Conservation (phyloP, 495 filamentous ascomycete genomes). For the Neurospora terricola region DNA sequence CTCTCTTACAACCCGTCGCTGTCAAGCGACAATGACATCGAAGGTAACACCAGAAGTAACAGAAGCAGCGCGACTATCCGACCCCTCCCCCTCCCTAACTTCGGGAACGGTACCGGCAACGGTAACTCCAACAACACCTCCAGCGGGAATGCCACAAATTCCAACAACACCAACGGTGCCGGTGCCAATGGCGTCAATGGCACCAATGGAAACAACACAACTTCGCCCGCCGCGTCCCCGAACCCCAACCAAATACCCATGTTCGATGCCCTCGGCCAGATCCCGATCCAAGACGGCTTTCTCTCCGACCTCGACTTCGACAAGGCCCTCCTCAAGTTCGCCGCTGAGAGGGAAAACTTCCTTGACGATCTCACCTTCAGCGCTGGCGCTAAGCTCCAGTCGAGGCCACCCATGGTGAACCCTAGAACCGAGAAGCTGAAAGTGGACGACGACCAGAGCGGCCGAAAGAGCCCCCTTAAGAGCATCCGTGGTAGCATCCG, state of each 20-base stretch:
- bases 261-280: slow-evolving; percentile 7
- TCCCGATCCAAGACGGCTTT: slow-evolving; percentile 17
- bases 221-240: slow-evolving; percentile 3
- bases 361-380: slow-evolving; percentile 85
- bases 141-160: slow-evolving; percentile 3
- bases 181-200: slow-evolving; percentile 20
- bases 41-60: slow-evolving; percentile 65
- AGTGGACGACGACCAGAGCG: slow-evolving; percentile 55
- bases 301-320: slow-evolving; percentile 74
- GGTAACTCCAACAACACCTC: slow-evolving; percentile 5
- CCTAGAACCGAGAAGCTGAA: slow-evolving; percentile 73
- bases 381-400: slow-evolving; percentile 68
- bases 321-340: slow-evolving; percentile 83
- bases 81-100: slow-evolving; percentile 31
- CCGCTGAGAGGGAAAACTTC: slow-evolving; percentile 86
- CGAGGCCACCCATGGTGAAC: slow-evolving; percentile 58
- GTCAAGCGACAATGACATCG: slow-evolving; percentile 34
- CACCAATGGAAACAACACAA: slow-evolving; percentile 12
- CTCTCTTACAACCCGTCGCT: slow-evolving; percentile 37
- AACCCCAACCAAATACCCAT: neutral
- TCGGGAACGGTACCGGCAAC: slow-evolving; percentile 5
- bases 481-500: slow-evolving; percentile 65
- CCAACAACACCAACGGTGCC: neutral
- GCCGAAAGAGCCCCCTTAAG: slow-evolving; percentile 38
- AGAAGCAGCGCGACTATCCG: slow-evolving; percentile 82